Percentiles rank a stretch among this genome's conserved stretches.
phyloP scores from a whole-genome alignment of 2,329 filamentous ascomycete genomes.

The Aureobasidium namibiae region DNA sequence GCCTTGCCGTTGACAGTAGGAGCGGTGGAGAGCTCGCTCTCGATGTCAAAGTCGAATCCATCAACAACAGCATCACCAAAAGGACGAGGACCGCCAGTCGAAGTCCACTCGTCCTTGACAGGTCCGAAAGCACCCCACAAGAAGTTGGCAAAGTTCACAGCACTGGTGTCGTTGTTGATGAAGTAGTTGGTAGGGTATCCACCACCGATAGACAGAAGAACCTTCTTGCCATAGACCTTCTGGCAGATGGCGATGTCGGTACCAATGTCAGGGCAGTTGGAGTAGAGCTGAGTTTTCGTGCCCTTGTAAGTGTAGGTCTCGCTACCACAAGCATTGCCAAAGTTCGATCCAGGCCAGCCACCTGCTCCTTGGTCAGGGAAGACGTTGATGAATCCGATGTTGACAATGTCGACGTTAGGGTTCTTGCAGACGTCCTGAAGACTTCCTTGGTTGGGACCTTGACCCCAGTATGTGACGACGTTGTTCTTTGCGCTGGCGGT shows the following conservation, averaged over 20 bases:
- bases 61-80: slow-evolving; percentile 60
- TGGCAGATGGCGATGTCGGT: slow-evolving; percentile 53
- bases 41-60: slow-evolving; percentile 72
- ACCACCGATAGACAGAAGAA: slow-evolving; percentile 64
- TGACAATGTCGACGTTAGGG: slow-evolving; percentile 46
- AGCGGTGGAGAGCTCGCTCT: slow-evolving; percentile 40
- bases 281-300: slow-evolving; percentile 33
- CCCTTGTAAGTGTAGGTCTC: slow-evolving; percentile 32
- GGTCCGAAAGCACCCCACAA: slow-evolving; percentile 50
- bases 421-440: slow-evolving; percentile 46
- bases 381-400: slow-evolving; percentile 46
- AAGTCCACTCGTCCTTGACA: slow-evolving; percentile 16
- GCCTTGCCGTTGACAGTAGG: slow-evolving; percentile 16
- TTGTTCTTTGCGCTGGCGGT: slow-evolving; percentile 37
- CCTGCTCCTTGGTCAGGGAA: slow-evolving; percentile 41
- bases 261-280: slow-evolving; percentile 55
- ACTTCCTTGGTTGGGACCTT: slow-evolving; percentile 42
- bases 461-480: slow-evolving; percentile 46
- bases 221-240: slow-evolving; percentile 54
- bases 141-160: slow-evolving; percentile 49
- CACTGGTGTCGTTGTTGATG: slow-evolving; percentile 37
- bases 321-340: slow-evolving; percentile 46
- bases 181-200: slow-evolving; percentile 53
- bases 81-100: slow-evolving; percentile 46
- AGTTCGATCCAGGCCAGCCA: slow-evolving; percentile 46